phyloP scores from a whole-genome alignment of 345 rosid species.

The Theobroma cacao region DNA sequence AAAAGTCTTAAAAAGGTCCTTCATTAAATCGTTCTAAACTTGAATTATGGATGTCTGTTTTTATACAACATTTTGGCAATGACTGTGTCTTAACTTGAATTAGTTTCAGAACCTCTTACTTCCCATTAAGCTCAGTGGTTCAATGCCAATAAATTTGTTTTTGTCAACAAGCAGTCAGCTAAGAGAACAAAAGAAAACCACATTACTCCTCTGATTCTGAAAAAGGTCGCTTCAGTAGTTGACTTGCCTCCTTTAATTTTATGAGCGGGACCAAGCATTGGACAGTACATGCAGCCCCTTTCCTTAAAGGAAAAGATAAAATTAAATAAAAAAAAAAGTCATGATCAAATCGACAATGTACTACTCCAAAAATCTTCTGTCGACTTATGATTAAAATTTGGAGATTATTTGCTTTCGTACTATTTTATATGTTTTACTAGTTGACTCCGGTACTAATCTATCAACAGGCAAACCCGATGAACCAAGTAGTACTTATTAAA shows the following conservation, averaged over 20 bases:
- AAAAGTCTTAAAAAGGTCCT: not conserved
- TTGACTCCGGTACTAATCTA: not conserved
- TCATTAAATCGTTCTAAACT: not conserved
- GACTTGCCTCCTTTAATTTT: not conserved
- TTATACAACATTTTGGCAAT: not conserved
- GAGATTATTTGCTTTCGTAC: not conserved
- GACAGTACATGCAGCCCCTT: not conserved
- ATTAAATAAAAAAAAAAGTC: no score
- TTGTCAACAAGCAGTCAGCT: not conserved
- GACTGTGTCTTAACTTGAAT: not conserved
- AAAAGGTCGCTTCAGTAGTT: not conserved
- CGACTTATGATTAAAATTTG: no score
- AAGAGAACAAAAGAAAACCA: not conserved
- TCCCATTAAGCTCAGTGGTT: not conserved
- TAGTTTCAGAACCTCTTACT: not conserved
- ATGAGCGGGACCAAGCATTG: not conserved
- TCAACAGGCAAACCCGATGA: no score
- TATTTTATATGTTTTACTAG: not conserved
- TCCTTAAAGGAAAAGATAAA: not conserved
- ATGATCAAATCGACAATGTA: no score
- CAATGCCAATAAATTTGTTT: not conserved
- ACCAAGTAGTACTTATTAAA: no score
- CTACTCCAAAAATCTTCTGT: no score
- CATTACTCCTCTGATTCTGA: not conserved
- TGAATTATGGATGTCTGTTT: not conserved